Percentiles rank a stretch among this genome's conserved stretches.
Conservation (phyloP, 2,329 filamentous ascomycete genomes). For the Pseudopithomyces chartarum region DNA sequence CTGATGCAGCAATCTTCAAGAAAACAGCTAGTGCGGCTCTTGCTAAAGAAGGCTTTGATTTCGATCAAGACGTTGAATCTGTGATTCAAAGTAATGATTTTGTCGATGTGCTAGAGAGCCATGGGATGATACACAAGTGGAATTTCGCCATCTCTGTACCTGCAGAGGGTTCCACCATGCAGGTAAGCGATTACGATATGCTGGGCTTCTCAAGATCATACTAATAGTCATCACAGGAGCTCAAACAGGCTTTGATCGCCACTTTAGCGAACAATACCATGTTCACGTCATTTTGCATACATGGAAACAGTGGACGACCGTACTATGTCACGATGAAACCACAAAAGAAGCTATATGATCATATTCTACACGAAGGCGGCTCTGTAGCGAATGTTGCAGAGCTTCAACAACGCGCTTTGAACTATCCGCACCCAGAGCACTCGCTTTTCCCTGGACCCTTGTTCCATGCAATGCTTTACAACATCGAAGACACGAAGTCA, state of each 20-base stretch:
- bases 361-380: background rate
- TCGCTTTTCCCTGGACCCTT: constrained; percentile 1
- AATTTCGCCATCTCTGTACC: constrained; percentile 2
- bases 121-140: constrained; percentile 1
- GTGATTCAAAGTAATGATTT: constrained; percentile 5
- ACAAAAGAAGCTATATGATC: constrained; percentile 1
- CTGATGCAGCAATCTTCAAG: background rate
- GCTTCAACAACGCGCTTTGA: background rate
- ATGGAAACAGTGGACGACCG: background rate
- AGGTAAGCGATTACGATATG: background rate
- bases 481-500: constrained; percentile 5
- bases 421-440: background rate
- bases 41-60: constrained; percentile 2
- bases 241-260: background rate
- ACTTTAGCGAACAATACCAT: constrained; percentile 1
- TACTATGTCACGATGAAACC: constrained; percentile 6
- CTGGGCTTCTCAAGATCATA: background rate
- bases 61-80: constrained; percentile 1
- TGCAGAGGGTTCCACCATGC: constrained; percentile 2
- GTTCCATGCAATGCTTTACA: constrained; percentile 2
- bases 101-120: background rate
- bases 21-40: background rate
- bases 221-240: background rate
- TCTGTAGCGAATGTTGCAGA: background rate
- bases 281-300: background rate